Base-by-base conservation (phyloP, 768 basidiomycete species). In the Collybia mongolica region DNA sequence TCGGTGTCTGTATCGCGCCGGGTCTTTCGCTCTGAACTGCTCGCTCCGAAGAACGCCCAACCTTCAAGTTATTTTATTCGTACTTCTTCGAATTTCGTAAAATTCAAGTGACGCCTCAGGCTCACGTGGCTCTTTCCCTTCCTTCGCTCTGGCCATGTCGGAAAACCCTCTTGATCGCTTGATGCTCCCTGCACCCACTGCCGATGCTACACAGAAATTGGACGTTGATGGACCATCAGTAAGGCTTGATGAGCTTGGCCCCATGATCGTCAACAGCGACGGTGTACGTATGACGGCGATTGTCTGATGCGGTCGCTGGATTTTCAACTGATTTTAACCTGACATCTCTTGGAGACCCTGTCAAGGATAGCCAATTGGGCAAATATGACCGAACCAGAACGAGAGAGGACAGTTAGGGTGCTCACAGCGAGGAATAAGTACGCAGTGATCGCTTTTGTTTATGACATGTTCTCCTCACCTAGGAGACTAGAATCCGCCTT, bases 301-400 rank as follows among this genome's bases (percentile, higher is more conserved):
- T 40, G 26, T 22, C 2, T 32, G 32, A 32, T 14, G 5, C 11
- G 9, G 2, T 17, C 19, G 29, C 29, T 26, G 11, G n/a, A 45
- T 22, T 17, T 22, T 38, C 9, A 39, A 35, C 23, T 48, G n/a
- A 23, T 45, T 15, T 26, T 7, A 20, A 12, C 19, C 29, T 11
- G 42, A 40, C 11, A 48, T 29, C 8, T 44, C 12, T 15, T 32
- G 11, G 51, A 86, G 84, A 87, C 84, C 0, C 60, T 86, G 14
- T 86, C 83, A 6, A 69, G 84, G 29, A 84, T 88, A 50, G 74
- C 75, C 23, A 85, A 87, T 57, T 88, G 85, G 86, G 64, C 71
- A 37, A 68, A 73, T 48, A 74, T 87, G 71, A 76, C 82, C 2
- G 69, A 77, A 11, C 58, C 68, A 15, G 83, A 89, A 66, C 75